phyloP scores from a whole-genome alignment of 495 filamentous ascomycete genomes.

The Xylaria longipes region DNA sequence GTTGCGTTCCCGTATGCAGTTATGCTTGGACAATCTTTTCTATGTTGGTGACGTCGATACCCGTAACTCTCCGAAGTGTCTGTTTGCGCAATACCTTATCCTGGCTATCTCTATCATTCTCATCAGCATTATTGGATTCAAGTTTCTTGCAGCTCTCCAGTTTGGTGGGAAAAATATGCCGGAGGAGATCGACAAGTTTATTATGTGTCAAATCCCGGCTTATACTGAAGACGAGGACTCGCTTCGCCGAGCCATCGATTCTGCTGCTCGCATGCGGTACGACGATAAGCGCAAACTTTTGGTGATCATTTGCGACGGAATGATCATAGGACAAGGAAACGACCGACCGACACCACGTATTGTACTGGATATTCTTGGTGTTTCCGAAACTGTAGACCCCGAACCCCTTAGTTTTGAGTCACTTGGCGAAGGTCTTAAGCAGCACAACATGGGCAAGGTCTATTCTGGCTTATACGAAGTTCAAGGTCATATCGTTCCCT shows the following conservation, averaged over 20 bases:
- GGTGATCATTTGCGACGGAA: slow-evolving; percentile 94
- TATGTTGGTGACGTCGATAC: slow-evolving; percentile 93
- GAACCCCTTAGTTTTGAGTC: slow-evolving; percentile 97
- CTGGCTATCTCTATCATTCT: slow-evolving; percentile 88
- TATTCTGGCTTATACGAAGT: slow-evolving; percentile 98
- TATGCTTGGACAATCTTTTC: slow-evolving; percentile 94
- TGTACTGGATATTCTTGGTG: slow-evolving; percentile 95
- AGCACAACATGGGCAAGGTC: slow-evolving; percentile 99
- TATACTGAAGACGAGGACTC: slow-evolving; percentile 99
- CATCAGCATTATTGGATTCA: slow-evolving; percentile 84
- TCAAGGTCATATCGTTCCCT: slow-evolving; percentile 96
- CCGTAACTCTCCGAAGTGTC: slow-evolving; percentile 82
- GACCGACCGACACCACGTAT: slow-evolving; percentile 95
- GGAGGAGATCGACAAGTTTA: slow-evolving; percentile 96
- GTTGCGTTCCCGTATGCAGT: slow-evolving; percentile 70
- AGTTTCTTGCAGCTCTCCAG: slow-evolving; percentile 95
- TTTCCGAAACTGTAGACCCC: slow-evolving; percentile 92
- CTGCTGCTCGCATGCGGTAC: slow-evolving; percentile 92
- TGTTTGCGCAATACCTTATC: slow-evolving; percentile 89
- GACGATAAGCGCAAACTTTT: slow-evolving; percentile 98
- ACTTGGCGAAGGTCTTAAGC: slow-evolving; percentile 92
- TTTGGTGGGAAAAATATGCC: slow-evolving; percentile 90
- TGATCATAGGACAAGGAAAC: slow-evolving; percentile 99
- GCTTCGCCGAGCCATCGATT: slow-evolving; percentile 94
- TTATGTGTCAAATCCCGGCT: slow-evolving; percentile 96